Percentiles rank a stretch among this genome's conserved stretches.
Conservation (phyloP, 345 rosid species). For the Turritis glabra region DNA sequence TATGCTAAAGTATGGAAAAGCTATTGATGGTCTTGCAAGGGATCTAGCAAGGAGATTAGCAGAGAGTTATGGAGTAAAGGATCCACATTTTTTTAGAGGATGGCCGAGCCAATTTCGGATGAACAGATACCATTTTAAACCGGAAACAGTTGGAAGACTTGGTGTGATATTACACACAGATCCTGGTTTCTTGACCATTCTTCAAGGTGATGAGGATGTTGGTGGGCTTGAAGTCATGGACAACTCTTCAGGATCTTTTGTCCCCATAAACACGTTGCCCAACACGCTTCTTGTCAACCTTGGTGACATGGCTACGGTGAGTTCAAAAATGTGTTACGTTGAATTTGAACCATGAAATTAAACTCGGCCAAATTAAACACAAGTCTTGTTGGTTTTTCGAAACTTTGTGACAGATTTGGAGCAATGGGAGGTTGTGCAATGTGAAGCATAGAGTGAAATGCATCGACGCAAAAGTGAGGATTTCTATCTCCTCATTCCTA, state of each 20-base stretch:
- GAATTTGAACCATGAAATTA: background rate
- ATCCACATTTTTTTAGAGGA: conserved; percentile 39
- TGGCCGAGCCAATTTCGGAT: conserved; percentile 81
- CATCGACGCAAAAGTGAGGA: conserved; percentile 49
- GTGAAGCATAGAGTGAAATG: conserved; percentile 68
- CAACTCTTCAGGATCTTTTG: conserved; percentile 42
- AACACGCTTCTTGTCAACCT: conserved; percentile 75
- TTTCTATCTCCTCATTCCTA: conserved; percentile 62
- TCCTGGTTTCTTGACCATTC: conserved; percentile 3
- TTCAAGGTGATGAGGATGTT: conserved; percentile 61
- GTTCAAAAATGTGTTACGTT: background rate
- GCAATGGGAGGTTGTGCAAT: conserved; percentile 62
- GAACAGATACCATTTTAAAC: conserved; percentile 50
- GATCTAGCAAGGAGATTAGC: conserved; percentile 36
- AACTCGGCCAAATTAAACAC: background rate
- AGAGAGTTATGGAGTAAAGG: conserved; percentile 35
- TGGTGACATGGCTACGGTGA: conserved; percentile 60
- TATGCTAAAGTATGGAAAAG: conserved; percentile 55
- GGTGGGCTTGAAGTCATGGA: conserved; percentile 74
- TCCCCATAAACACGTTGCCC: conserved; percentile 54
- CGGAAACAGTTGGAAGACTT: conserved; percentile 53
- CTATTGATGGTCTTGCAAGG: conserved; percentile 49
- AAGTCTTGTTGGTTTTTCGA: background rate
- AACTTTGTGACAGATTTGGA: conserved; percentile 50
- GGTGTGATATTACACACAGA: conserved; percentile 56